These are phyloP conservation scores for Suillus plorans DNA, from an alignment of 768 basidiomycete genomes.

Conservation along the genomic window DNA sequence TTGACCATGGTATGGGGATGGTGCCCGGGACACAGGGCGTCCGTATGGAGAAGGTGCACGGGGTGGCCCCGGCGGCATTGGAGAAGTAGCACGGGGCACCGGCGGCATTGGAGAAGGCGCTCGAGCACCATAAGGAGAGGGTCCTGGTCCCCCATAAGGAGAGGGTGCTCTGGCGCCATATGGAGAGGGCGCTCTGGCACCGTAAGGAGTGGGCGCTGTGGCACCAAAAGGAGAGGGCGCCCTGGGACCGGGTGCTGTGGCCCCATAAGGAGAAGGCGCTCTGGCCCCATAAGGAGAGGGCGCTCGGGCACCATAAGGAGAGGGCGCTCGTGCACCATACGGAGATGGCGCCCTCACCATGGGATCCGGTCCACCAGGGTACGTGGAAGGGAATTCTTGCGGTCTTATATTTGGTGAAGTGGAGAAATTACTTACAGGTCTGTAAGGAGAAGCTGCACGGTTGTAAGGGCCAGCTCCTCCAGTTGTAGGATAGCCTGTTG, in stretches of 20 bases:
- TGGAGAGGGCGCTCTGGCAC: constrained; percentile 23
- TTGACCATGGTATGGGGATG: constrained; percentile 26
- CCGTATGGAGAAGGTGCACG: constrained; percentile 17
- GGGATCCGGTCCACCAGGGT: constrained; percentile 38
- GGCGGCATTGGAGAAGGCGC: constrained; percentile 24
- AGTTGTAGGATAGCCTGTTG: constrained; percentile 30
- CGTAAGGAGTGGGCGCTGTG: constrained; percentile 27
- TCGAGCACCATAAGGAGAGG: constrained; percentile 27
- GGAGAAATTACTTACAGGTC: constrained; percentile 30
- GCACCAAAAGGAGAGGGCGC: constrained; percentile 34
- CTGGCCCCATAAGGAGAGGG: neutral
- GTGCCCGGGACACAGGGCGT: constrained; percentile 24
- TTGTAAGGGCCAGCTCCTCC: constrained; percentile 21
- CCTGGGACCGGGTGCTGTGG: neutral
- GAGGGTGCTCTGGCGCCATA: constrained; percentile 23
- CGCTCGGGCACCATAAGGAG: neutral
- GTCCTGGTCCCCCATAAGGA: constrained; percentile 22
- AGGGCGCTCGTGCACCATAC: constrained; percentile 21
- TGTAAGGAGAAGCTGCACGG: constrained; percentile 37
- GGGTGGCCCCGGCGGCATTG: constrained; percentile 28
- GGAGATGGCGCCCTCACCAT: constrained; percentile 32
- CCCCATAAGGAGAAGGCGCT: constrained; percentile 2
- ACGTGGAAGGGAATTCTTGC: constrained; percentile 42
- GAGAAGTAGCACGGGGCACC: constrained; percentile 27
- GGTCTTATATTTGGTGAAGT: constrained; percentile 51